Evolutionary conservation across 1,284 basidiomycete genomes (phyloP).

Genomic region (Rhodofomes roseus): DNA sequence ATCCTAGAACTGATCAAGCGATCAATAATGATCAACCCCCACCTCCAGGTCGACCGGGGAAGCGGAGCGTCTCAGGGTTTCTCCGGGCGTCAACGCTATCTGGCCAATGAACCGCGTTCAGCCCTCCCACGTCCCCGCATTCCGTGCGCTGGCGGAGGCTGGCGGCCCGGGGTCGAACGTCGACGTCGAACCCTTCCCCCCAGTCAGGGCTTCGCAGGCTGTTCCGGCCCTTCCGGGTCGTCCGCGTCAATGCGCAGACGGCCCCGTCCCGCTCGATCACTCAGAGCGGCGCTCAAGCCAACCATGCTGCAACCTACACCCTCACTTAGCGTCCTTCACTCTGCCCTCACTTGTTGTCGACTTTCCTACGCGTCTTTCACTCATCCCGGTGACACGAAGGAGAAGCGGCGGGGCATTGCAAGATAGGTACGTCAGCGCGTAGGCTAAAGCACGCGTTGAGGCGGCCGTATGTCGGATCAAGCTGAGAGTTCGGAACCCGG

Average conservation of each 20-base stretch:
- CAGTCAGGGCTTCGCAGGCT: neutral
- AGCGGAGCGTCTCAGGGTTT: constrained; percentile 4
- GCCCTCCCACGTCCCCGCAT: constrained; percentile 2
- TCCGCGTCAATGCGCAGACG: too few relatives aligned
- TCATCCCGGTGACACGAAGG: neutral
- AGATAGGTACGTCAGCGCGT: neutral
- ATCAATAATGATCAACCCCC: constrained; percentile 1
- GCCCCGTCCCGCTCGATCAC: neutral
- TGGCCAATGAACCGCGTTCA: neutral
- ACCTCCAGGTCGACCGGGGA: neutral
- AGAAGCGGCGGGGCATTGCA: neutral
- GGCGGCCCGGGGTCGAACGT: neutral
- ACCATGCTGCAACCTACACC: too few relatives aligned
- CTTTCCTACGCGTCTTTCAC: neutral
- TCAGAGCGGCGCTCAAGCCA: too few relatives aligned
- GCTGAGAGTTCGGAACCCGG: neutral
- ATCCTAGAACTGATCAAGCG: neutral
- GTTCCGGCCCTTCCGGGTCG: neutral
- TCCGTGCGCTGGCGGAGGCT: neutral
- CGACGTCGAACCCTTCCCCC: neutral
- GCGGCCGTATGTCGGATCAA: constrained; percentile 1
- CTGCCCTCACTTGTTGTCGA: too few relatives aligned
- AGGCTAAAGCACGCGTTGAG: neutral
- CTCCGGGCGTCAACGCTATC: neutral
- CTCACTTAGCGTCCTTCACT: too few relatives aligned